Evolutionary conservation across 345 rosid genomes (phyloP).

Genomic region (Eucalyptus camaldulensis): DNA sequence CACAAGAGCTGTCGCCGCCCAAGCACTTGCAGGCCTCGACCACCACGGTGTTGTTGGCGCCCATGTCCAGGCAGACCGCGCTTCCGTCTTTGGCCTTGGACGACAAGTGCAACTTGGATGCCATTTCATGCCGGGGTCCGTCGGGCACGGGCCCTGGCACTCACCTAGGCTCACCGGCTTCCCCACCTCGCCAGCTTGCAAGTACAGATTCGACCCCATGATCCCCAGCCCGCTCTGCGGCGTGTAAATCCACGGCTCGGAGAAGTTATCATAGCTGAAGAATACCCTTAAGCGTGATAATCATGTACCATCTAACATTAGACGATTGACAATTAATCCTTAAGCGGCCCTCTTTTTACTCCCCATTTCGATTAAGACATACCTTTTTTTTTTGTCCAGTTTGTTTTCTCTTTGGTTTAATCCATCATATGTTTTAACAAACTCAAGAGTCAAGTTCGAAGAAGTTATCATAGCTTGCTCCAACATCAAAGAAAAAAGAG

Average conservation of each 20-base stretch:
- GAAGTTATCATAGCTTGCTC: no score
- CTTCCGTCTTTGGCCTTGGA: conserved; percentile 21
- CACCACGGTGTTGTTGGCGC: neutral
- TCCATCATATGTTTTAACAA: no score
- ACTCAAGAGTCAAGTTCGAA: no score
- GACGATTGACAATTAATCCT: no score
- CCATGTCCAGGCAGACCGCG: conserved; percentile 59
- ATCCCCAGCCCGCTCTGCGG: neutral
- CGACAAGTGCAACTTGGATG: conserved; percentile 60
- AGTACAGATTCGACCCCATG: neutral
- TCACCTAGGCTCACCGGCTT: neutral
- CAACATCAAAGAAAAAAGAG: no score
- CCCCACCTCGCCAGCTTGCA: neutral
- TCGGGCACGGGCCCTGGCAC: no score
- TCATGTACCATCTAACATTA: neutral
- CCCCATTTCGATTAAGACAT: no score
- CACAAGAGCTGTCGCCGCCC: neutral
- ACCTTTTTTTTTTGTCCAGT: no score
- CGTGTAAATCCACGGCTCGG: neutral
- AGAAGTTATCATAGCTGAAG: neutral
- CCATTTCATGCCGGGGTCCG: conserved; percentile 18
- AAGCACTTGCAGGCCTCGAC: neutral
- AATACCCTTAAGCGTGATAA: neutral
- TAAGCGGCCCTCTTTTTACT: no score
- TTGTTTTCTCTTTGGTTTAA: no score